These are phyloP conservation scores for Amauroascus niger DNA, from an alignment of 2,329 filamentous ascomycete genomes.

Conservation along the genomic window DNA sequence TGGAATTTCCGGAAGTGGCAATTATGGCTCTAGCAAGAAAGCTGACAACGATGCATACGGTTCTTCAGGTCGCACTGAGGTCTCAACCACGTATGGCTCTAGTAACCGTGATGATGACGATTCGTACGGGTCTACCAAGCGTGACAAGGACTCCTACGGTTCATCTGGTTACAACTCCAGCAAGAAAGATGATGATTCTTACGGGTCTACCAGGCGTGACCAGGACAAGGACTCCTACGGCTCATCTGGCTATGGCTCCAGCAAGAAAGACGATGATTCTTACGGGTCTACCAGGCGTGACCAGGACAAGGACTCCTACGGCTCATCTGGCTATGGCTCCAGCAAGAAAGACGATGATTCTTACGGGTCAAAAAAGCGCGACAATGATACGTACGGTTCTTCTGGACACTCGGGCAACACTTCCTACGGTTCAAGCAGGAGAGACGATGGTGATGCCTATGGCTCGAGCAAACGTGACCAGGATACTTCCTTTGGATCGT, in stretches of 20 bases:
- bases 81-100: neutral
- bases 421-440: neutral
- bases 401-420: neutral
- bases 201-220: too few relatives aligned
- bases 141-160: conserved; percentile 8
- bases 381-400: conserved; percentile 7
- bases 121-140: too few relatives aligned
- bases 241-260: neutral
- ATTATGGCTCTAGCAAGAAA: neutral
- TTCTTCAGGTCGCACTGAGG: neutral
- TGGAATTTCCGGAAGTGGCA: neutral
- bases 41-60: neutral
- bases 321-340: neutral
- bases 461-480: neutral
- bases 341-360: neutral
- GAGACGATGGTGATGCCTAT: neutral
- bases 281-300: neutral
- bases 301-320: neutral
- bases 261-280: neutral
- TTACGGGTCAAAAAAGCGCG: too few relatives aligned
- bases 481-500: neutral
- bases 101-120: neutral
- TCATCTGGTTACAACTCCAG: conserved; percentile 4
- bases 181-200: neutral
- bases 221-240: conserved; percentile 3